Percentiles rank a stretch among this genome's conserved stretches.
Evolutionary conservation across 768 basidiomycete species (phyloP).

Genomic region (Serendipita sp.): DNA sequence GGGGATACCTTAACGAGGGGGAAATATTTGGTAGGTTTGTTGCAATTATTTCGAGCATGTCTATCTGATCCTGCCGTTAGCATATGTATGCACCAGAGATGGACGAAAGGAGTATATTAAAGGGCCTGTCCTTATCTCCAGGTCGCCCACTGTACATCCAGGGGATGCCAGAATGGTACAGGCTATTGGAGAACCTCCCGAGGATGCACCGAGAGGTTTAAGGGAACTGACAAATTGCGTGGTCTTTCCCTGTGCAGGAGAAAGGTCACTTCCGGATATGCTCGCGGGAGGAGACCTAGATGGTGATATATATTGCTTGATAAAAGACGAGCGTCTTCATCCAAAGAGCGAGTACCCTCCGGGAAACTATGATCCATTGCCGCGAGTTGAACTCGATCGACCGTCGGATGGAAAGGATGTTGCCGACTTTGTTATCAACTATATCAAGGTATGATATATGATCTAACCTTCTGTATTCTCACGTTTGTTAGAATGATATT

Average conservation of each 20-base stretch:
- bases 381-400: conserved; percentile 5
- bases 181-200: conserved; percentile 50
- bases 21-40: conserved; percentile 49
- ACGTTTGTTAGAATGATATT: conserved; percentile 20
- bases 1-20: conserved; percentile 41
- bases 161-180: conserved; percentile 50
- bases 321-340: not conserved
- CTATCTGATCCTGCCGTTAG: not conserved
- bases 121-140: conserved; percentile 46
- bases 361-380: not conserved
- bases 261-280: conserved; percentile 8
- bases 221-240: conserved; percentile 43
- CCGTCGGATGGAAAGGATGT: conserved; percentile 11
- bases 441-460: conserved; percentile 9
- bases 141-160: conserved; percentile 61
- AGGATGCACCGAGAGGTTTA: not conserved
- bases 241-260: conserved; percentile 47
- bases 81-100: conserved; percentile 16
- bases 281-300: conserved; percentile 14
- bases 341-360: not conserved
- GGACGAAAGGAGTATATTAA: conserved; percentile 36
- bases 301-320: not conserved
- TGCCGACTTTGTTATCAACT: conserved; percentile 13
- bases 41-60: not conserved
- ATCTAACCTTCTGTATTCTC: conserved; percentile 15